Conservation (phyloP, 1,139 yeast genomes). For the Diutina rugosa region DNA sequence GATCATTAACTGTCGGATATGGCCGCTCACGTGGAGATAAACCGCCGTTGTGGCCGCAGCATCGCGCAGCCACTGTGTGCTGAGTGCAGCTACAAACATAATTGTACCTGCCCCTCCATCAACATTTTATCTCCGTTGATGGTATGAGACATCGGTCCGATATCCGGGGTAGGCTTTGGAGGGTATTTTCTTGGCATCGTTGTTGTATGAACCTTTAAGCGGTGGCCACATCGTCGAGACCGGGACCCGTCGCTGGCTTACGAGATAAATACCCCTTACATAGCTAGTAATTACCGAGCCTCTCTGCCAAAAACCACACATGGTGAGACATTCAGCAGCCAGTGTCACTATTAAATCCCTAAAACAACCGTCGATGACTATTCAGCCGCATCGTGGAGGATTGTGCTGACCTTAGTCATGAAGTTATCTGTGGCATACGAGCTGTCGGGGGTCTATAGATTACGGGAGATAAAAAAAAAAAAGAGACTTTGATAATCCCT, state of each 20-base stretch:
- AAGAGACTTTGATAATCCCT: neutral
- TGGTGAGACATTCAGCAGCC: neutral
- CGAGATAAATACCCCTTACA: neutral
- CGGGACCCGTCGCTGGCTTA: neutral
- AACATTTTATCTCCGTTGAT: neutral
- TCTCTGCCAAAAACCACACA: too few relatives aligned
- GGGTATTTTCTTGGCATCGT: neutral
- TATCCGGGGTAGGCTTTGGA: neutral
- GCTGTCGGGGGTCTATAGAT: neutral
- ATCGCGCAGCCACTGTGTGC: neutral
- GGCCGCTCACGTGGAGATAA: too few relatives aligned
- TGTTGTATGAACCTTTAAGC: neutral
- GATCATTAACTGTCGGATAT: too few relatives aligned
- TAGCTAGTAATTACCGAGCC: neutral
- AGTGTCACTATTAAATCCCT: too few relatives aligned
- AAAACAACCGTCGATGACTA: neutral
- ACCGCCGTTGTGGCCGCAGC: neutral
- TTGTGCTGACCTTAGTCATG: neutral
- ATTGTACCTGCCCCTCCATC: neutral
- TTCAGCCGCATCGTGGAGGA: neutral
- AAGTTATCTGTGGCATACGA: neutral
- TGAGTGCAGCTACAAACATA: neutral
- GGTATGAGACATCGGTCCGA: neutral
- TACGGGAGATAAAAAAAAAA: neutral
- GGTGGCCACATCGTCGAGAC: neutral